A percentile compares a stretch with the other conserved stretches of the same genome.
These are phyloP conservation scores for Botrytis pseudocinerea DNA, from an alignment of 2,329 filamentous ascomycete genomes.

Conservation along the genomic window DNA sequence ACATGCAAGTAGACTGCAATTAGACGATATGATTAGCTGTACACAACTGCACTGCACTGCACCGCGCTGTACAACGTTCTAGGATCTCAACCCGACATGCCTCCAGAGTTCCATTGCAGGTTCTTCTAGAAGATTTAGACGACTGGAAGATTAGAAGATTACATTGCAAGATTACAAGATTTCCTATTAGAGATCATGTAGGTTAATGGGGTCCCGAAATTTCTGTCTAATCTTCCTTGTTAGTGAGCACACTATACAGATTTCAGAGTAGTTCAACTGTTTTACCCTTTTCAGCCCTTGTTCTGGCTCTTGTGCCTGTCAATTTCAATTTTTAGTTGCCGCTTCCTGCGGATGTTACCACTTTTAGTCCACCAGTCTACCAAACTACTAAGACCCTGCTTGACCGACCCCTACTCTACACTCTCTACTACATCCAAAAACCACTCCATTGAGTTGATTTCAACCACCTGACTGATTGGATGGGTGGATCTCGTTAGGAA, in stretches of 20 bases:
- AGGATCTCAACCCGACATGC: background rate
- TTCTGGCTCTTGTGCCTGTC: slow-evolving; percentile 9
- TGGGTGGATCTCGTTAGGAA: background rate
- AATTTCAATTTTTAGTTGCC: slow-evolving; percentile 21
- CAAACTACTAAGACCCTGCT: slow-evolving; percentile 1
- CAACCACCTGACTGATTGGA: slow-evolving; percentile 6
- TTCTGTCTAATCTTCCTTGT: slow-evolving; percentile 4
- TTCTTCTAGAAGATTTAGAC: slow-evolving; percentile 21
- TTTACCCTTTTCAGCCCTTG: background rate
- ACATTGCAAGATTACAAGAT: background rate
- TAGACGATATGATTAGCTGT: background rate
- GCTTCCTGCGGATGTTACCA: slow-evolving; percentile 24
- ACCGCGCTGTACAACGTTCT: background rate
- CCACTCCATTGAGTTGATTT: background rate
- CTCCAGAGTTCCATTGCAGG: background rate
- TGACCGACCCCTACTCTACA: background rate
- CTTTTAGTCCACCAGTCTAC: slow-evolving; percentile 7
- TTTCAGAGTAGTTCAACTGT: background rate
- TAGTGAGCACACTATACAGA: background rate
- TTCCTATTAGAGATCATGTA: background rate
- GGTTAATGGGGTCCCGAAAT: background rate
- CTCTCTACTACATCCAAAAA: background rate
- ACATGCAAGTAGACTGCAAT: background rate
- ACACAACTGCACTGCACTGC: background rate
- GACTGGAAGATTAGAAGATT: background rate